Evolutionary conservation across 2,329 filamentous ascomycete species (phyloP).

Genomic region (Scopulariopsis brevicaulis): DNA sequence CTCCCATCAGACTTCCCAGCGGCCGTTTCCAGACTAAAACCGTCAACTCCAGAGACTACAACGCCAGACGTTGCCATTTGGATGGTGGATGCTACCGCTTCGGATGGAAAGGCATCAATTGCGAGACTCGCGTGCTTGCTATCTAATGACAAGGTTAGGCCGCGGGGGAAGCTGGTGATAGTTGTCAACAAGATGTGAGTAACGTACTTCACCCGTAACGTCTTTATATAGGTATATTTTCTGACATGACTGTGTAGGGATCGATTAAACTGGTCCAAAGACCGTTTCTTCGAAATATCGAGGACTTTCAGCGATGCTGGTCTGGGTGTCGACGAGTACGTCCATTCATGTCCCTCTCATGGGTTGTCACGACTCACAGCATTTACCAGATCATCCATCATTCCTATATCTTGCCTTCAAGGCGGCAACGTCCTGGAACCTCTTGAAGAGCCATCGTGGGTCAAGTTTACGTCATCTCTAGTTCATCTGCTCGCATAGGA

Average conservation of each 20-base stretch:
- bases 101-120: not conserved
- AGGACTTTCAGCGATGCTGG: not conserved
- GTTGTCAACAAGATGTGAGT: not conserved
- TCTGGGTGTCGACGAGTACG: not conserved
- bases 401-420: not conserved
- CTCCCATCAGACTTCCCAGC: no score
- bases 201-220: no score
- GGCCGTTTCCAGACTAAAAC: not conserved
- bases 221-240: no score
- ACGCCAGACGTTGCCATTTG: not conserved
- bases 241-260: not conserved
- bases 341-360: not conserved
- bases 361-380: not conserved
- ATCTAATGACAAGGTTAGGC: not conserved
- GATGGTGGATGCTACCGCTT: not conserved
- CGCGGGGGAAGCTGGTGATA: not conserved
- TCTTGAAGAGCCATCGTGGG: not conserved
- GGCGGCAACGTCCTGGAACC: not conserved
- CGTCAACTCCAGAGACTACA: not conserved
- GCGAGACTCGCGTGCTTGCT: not conserved
- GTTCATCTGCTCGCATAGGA: no score
- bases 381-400: not conserved
- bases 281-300: not conserved
- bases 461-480: not conserved
- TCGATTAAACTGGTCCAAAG: not conserved